phyloP scores from a whole-genome alignment of 768 basidiomycete species.

The Phylloporus sp. region DNA sequence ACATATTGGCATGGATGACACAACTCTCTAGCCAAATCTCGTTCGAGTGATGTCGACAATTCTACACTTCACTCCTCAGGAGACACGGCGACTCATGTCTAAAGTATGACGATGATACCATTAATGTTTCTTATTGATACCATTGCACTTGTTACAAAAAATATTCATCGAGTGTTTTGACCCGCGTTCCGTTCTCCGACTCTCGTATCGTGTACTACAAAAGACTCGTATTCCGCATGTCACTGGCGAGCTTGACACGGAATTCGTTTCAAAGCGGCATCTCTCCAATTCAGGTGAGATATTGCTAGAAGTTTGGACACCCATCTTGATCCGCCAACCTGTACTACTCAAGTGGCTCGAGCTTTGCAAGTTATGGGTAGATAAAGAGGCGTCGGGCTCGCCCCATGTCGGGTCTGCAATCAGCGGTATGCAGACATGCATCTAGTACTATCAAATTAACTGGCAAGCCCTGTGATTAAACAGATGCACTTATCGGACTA shows the following conservation, averaged over 20 bases:
- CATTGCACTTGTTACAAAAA: no score
- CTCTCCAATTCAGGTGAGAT: constrained; percentile 54
- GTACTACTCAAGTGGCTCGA: constrained; percentile 57
- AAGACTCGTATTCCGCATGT: constrained; percentile 39
- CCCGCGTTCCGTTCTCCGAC: no score
- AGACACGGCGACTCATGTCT: constrained; percentile 81
- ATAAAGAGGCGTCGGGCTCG: constrained; percentile 40
- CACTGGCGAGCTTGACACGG: constrained; percentile 61
- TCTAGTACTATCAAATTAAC: background rate
- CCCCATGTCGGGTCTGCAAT: constrained; percentile 47
- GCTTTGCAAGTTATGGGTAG: constrained; percentile 57
- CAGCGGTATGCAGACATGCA: constrained; percentile 43
- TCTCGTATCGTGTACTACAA: no score
- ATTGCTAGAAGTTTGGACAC: background rate
- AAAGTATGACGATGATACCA: constrained; percentile 53
- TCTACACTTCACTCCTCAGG: constrained; percentile 90
- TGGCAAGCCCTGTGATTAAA: background rate
- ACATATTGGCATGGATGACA: constrained; percentile 5
- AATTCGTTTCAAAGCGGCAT: constrained; percentile 72
- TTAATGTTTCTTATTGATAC: constrained; percentile 1
- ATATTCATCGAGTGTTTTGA: background rate
- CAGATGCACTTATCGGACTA: constrained; percentile 67
- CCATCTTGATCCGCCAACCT: constrained; percentile 1
- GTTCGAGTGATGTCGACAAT: constrained; percentile 90
- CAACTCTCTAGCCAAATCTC: constrained; percentile 64